Percentiles rank a stretch among this genome's conserved stretches.
These are phyloP conservation scores for Nakazawaea laoshanensis DNA, from an alignment of 805 yeast species.

Conservation along the genomic window DNA sequence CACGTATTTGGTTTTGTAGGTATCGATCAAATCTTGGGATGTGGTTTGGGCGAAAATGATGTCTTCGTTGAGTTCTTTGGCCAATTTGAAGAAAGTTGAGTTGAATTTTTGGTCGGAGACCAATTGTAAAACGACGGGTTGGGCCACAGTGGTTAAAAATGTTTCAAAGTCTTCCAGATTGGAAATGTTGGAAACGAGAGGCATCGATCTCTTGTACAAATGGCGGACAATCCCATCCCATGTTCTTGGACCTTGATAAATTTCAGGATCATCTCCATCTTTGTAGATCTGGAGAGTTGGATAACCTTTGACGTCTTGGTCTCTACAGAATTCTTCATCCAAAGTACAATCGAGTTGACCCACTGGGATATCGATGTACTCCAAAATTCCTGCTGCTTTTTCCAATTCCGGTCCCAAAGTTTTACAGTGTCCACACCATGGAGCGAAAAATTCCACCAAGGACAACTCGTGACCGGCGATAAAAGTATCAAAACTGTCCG, in stretches of 20 bases:
- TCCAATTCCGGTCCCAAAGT: slow-evolving; percentile 73
- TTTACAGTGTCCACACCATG: slow-evolving; percentile 98
- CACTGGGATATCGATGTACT: slow-evolving; percentile 53
- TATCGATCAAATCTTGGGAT: slow-evolving; percentile 37
- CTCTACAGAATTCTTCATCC: slow-evolving; percentile 60
- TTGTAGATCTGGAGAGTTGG: slow-evolving; percentile 77
- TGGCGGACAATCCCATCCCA: slow-evolving; percentile 68
- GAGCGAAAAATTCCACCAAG: slow-evolving; percentile 82
- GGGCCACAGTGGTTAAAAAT: slow-evolving; percentile 35
- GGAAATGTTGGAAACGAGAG: slow-evolving; percentile 53
- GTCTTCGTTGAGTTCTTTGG: slow-evolving; percentile 55
- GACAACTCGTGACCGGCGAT: slow-evolving; percentile 67
- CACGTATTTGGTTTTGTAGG: slow-evolving; percentile 28
- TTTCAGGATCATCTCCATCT: slow-evolving; percentile 38
- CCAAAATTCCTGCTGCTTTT: slow-evolving; percentile 60
- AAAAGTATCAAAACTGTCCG: slow-evolving; percentile 57
- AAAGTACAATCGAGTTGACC: slow-evolving; percentile 85
- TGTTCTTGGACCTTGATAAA: slow-evolving; percentile 79
- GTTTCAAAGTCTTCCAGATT: slow-evolving; percentile 41
- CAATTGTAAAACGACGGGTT: slow-evolving; percentile 51
- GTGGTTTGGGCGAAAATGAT: slow-evolving; percentile 48
- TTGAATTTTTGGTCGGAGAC: slow-evolving; percentile 32
- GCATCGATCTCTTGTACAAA: slow-evolving; percentile 72
- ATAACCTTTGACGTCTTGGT: slow-evolving; percentile 66
- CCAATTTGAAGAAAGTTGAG: slow-evolving; percentile 53